These are phyloP conservation scores for Adansonia rubrostipa DNA, from an alignment of 441 rosid genomes.

Conservation along the genomic window DNA sequence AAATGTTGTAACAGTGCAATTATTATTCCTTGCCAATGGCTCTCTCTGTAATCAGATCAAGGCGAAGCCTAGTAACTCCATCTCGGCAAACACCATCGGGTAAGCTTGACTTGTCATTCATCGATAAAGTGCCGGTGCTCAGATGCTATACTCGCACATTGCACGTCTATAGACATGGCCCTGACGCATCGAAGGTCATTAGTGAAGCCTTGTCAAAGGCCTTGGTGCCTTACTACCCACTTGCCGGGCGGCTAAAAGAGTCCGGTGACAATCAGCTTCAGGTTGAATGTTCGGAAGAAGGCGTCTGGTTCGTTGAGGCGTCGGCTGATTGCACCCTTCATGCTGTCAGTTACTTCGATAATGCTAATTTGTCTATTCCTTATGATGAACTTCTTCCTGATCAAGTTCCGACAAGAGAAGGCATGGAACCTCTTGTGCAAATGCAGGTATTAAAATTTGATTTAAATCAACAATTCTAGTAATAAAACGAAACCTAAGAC, in stretches of 20 bases:
- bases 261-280: slow-evolving; percentile 39
- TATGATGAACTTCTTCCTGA: slow-evolving; percentile 54
- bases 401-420: slow-evolving; percentile 36
- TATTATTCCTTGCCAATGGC: slow-evolving; percentile 32
- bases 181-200: slow-evolving; percentile 47
- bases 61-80: slow-evolving; percentile 44
- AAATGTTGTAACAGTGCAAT: not conserved
- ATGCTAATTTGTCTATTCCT: slow-evolving; percentile 34
- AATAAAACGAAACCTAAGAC: not conserved
- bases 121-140: slow-evolving; percentile 50
- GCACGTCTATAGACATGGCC: slow-evolving; percentile 51
- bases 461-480: not conserved
- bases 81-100: slow-evolving; percentile 39
- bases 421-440: slow-evolving; percentile 57
- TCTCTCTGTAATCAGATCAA: slow-evolving; percentile 40
- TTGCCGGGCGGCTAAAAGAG: slow-evolving; percentile 53
- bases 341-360: slow-evolving; percentile 44
- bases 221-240: slow-evolving; percentile 64
- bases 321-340: slow-evolving; percentile 41
- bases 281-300: slow-evolving; percentile 51
- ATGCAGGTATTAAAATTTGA: slow-evolving; percentile 50
- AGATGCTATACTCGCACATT: slow-evolving; percentile 58
- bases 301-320: slow-evolving; percentile 58
- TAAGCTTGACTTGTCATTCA: slow-evolving; percentile 48
- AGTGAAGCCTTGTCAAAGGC: slow-evolving; percentile 55